These are phyloP conservation scores for Fulvia fulva DNA, from an alignment of 2,329 filamentous ascomycete species.

Conservation along the genomic window DNA sequence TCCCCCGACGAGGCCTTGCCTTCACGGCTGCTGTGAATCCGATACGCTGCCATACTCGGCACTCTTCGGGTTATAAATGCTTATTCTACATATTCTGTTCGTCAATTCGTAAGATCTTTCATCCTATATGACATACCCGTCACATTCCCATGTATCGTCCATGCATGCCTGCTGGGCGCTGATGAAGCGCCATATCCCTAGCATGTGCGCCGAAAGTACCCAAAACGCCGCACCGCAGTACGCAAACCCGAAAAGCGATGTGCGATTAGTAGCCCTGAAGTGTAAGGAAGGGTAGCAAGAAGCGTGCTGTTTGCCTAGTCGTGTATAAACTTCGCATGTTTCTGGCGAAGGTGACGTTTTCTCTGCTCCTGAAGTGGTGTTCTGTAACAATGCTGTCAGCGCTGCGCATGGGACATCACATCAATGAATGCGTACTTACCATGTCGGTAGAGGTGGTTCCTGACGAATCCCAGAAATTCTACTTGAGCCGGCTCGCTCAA, in stretches of 20 bases:
- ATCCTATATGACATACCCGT: background rate
- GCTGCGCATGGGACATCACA: background rate
- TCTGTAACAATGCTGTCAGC: constrained; percentile 27
- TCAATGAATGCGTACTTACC: constrained; percentile 39
- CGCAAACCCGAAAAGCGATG: background rate
- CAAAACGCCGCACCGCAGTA: background rate
- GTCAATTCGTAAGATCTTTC: background rate
- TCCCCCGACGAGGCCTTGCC: too few relatives aligned
- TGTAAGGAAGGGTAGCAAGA: constrained; percentile 37
- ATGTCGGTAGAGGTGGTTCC: too few relatives aligned
- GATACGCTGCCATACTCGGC: background rate
- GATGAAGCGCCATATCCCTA: background rate
- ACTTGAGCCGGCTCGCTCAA: constrained; percentile 33
- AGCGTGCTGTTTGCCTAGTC: constrained; percentile 41
- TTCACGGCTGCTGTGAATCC: too few relatives aligned
- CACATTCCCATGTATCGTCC: background rate
- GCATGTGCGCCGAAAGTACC: background rate
- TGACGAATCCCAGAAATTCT: too few relatives aligned
- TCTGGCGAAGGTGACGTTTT: constrained; percentile 36
- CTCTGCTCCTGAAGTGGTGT: constrained; percentile 37
- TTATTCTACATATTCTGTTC: background rate
- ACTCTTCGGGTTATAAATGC: background rate
- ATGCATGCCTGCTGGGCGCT: background rate
- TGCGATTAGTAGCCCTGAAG: background rate
- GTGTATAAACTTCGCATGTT: constrained; percentile 41